phyloP scores from a whole-genome alignment of 2,329 filamentous ascomycete species.

The Trichoderma cornu-damae region DNA sequence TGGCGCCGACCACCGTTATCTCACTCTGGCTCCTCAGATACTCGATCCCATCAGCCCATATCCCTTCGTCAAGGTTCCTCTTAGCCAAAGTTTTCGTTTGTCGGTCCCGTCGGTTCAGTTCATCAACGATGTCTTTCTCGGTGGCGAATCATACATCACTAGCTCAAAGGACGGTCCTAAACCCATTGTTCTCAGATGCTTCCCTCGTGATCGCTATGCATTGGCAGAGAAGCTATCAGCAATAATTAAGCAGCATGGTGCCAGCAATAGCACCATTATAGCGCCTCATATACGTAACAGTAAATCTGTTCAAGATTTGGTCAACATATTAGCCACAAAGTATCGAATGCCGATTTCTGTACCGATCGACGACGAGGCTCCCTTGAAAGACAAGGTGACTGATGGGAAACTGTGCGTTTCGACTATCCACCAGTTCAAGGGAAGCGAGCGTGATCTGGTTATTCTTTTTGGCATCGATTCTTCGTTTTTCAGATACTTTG shows the following conservation, averaged over 20 bases:
- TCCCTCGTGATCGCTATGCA: background rate
- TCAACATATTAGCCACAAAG: background rate
- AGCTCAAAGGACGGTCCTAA: slow-evolving; percentile 29
- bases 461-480: slow-evolving; percentile 28
- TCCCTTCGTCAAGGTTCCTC: background rate
- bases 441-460: slow-evolving; percentile 29
- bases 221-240: slow-evolving; percentile 17
- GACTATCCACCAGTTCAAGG: slow-evolving; percentile 33
- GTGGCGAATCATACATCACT: slow-evolving; percentile 26
- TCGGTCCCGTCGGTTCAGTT: slow-evolving; percentile 25
- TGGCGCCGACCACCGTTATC: slow-evolving; percentile 28
- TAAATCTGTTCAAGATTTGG: background rate
- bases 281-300: background rate
- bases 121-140: slow-evolving; percentile 27
- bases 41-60: background rate
- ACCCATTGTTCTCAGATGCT: slow-evolving; percentile 26
- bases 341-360: background rate
- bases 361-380: background rate
- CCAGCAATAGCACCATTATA: slow-evolving; percentile 7
- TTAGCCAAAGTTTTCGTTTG: slow-evolving; percentile 27
- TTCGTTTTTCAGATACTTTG: slow-evolving; percentile 25
- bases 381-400: slow-evolving; percentile 26
- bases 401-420: slow-evolving; percentile 29
- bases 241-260: slow-evolving; percentile 6
- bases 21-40: slow-evolving; percentile 24